A percentile compares a stretch with the other conserved stretches of the same genome.
Evolutionary conservation across 305 asterid species (phyloP).

Genomic region (Nicotiana rustica): DNA sequence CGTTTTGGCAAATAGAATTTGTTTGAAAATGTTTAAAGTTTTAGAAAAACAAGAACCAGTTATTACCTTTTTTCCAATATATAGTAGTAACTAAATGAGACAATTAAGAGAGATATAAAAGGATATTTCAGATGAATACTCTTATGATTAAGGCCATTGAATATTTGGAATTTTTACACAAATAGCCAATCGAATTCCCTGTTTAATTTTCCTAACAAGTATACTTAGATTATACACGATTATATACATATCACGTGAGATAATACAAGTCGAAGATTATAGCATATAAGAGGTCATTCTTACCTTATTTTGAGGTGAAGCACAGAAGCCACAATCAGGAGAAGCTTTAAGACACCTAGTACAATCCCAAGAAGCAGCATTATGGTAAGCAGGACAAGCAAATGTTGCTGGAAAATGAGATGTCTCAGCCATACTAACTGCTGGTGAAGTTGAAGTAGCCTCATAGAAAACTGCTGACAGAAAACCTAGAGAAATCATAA

Average conservation of each 20-base stretch:
- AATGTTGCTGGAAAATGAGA: constrained; percentile 35
- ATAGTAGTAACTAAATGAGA: too few relatives aligned
- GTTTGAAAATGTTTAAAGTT: background rate
- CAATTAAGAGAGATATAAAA: too few relatives aligned
- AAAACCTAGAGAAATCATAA: constrained; percentile 46
- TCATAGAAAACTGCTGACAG: constrained; percentile 39
- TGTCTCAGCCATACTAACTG: constrained; percentile 31
- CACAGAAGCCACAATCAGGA: constrained; percentile 56
- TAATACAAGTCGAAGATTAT: background rate
- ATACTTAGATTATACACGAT: too few relatives aligned
- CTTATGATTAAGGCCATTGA: background rate
- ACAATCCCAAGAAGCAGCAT: constrained; percentile 52
- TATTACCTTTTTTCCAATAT: background rate
- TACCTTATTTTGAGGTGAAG: constrained; percentile 48
- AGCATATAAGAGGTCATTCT: background rate
- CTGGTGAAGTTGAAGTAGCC: constrained; percentile 42
- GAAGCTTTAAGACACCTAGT: constrained; percentile 49
- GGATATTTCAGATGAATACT: background rate
- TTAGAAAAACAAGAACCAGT: background rate
- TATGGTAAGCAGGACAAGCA: constrained; percentile 38
- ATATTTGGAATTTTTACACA: too few relatives aligned
- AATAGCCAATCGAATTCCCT: too few relatives aligned
- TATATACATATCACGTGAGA: too few relatives aligned
- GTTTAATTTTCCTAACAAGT: too few relatives aligned
- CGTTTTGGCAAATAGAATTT: background rate